Base-by-base conservation (phyloP, 75 land plant genomes). In the Cryptomeria japonica region DNA sequence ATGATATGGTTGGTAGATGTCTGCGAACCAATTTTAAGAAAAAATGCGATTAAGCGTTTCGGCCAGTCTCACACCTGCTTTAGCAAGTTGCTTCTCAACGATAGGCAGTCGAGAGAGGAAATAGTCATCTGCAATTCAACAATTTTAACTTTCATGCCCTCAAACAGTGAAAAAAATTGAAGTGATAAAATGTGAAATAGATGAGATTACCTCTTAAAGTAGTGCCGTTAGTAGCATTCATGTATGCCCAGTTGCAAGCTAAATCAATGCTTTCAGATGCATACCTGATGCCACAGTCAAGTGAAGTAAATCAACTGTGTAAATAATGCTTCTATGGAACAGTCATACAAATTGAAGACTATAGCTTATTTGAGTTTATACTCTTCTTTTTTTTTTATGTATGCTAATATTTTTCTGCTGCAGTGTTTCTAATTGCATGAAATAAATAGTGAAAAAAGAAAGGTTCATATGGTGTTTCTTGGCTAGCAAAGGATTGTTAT, bases 191-290 rank as follows among this genome's bases (percentile, higher is more conserved):
- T 73, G 0, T 34, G 32, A 11, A 32, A 34, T 73, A 42, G 84
- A 39, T 44, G 25, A n/a, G n/a, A 44, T 47, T 91, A 95, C 96
- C 95, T 86, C 28, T 84, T 39, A 95, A 76, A 31, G 89, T 88
- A 76, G 73, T 88, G 86, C 91, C 94, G 22, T 92, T 89, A n/a
- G 94, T 88, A 19, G 94, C 95, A 87, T 95, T 93, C 86, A 77
- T 93, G 90, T 95, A 95, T 22, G 96, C 96, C 89, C 85, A 95
- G 5, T 91, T 92, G 89, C 96, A 95, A 18, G 96, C 93, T 55
- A 93, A 42, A 22, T 44, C 84, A 15, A 93, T 88, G 51, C 97
- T 94, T 90, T 95, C 97, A 13, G 87, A 76, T 28, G 97, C 97
- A 89, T 95, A 95, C 83, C 96, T 95, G 89, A 68, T 82, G 51